phyloP scores from a whole-genome alignment of 106 monocot genomes.

The Posidonia australis region DNA sequence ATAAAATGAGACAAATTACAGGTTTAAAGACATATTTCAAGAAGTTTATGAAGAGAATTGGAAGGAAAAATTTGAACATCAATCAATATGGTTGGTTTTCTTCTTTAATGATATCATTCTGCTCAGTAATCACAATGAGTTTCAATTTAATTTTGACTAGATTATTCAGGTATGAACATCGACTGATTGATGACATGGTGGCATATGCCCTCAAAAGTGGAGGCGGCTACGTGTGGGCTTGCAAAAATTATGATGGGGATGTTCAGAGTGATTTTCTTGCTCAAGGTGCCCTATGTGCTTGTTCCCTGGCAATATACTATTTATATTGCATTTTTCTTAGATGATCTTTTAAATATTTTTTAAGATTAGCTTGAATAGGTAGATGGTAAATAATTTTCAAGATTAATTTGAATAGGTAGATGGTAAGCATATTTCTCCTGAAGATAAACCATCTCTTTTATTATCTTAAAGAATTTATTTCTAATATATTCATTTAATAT shows the following conservation, averaged over 20 bases:
- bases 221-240: conserved; percentile 83
- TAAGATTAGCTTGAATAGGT: too few species aligned
- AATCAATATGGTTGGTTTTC: conserved; percentile 51
- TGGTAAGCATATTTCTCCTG: too few species aligned
- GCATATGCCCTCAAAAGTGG: conserved; percentile 79
- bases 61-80: conserved; percentile 65
- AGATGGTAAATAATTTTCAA: too few species aligned
- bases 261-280: conserved; percentile 84
- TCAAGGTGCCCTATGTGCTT: conserved; percentile 32
- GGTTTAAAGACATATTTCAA: conserved; percentile 88
- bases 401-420: too few species aligned
- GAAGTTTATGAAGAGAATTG: conserved; percentile 79
- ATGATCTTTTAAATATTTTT: not conserved
- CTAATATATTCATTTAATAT: too few species aligned
- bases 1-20: conserved; percentile 6
- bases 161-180: conserved; percentile 67
- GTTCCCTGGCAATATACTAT: too few species aligned
- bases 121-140: too few species aligned
- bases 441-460: too few species aligned
- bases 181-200: conserved; percentile 88
- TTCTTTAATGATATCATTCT: not conserved
- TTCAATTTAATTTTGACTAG: too few species aligned
- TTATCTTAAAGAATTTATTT: too few species aligned
- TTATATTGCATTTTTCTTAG: too few species aligned
- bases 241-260: conserved; percentile 86